These are phyloP conservation scores for Phytophthora sp. DNA, from an alignment of 352 stramenopile species.

Conservation along the genomic window DNA sequence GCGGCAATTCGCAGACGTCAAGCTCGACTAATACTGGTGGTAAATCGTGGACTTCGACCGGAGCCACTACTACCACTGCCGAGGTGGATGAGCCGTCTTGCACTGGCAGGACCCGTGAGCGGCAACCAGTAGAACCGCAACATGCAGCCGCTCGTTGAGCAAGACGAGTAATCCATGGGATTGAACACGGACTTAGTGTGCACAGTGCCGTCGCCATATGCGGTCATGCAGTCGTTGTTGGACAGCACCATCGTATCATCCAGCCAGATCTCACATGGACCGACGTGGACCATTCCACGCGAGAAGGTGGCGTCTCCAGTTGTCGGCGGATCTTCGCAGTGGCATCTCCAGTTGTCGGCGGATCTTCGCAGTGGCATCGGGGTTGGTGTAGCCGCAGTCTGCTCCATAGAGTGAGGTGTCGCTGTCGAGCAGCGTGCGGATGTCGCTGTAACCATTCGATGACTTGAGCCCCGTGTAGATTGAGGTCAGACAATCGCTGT, in stretches of 20 bases:
- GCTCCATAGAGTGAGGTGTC: constrained; percentile 37
- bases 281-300: constrained; percentile 38
- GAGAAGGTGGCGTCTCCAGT: constrained; percentile 40
- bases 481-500: constrained; percentile 28
- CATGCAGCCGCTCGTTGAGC: constrained; percentile 40
- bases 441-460: constrained; percentile 37
- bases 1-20: too few species aligned
- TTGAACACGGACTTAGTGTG: constrained; percentile 39
- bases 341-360: constrained; percentile 33
- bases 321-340: constrained; percentile 36
- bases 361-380: constrained; percentile 36
- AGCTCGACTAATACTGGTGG: too few species aligned
- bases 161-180: constrained; percentile 47
- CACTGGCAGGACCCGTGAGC: too few species aligned
- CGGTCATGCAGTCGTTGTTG: constrained; percentile 41
- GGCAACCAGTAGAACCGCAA: constrained; percentile 50
- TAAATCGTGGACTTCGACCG: constrained; percentile 18
- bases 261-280: constrained; percentile 45
- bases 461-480: constrained; percentile 37
- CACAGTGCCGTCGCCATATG: constrained; percentile 37
- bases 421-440: constrained; percentile 38
- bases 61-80: neutral
- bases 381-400: constrained; percentile 39
- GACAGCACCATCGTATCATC: constrained; percentile 42
- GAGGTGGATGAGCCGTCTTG: too few species aligned